Conservation (phyloP, 1,284 basidiomycete genomes). For the Ceratobasidium sp. region DNA sequence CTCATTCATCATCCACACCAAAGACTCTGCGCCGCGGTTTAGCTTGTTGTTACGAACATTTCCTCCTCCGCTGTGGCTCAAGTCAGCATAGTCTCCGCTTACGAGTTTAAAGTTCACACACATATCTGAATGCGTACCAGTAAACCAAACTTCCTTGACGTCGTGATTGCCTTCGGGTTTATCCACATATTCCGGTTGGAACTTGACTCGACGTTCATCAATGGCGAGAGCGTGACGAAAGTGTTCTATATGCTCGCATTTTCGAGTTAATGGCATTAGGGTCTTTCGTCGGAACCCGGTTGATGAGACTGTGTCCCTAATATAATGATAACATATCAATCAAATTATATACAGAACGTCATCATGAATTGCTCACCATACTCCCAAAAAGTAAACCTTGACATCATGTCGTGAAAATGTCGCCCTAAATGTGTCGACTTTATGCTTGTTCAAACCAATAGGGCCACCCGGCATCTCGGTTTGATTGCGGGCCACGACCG, state of each 20-base stretch:
- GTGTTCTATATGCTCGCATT: slow-evolving; percentile 54
- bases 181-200: slow-evolving; percentile 58
- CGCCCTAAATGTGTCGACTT: slow-evolving; percentile 56
- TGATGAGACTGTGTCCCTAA: slow-evolving; percentile 63
- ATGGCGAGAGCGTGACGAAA: slow-evolving; percentile 61
- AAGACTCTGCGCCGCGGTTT: slow-evolving; percentile 33
- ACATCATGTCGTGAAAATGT: slow-evolving; percentile 57
- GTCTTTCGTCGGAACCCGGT: slow-evolving; percentile 54
- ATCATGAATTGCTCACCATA: slow-evolving; percentile 53
- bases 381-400: slow-evolving; percentile 59
- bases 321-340: neutral
- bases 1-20: too few species aligned
- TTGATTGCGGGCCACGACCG: neutral
- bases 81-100: neutral
- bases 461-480: slow-evolving; percentile 59
- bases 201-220: slow-evolving; percentile 60
- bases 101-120: slow-evolving; percentile 47
- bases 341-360: neutral
- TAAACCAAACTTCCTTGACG: slow-evolving; percentile 57
- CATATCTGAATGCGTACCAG: slow-evolving; percentile 57
- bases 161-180: neutral
- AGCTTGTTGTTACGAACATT: slow-evolving; percentile 46
- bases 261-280: slow-evolving; percentile 52
- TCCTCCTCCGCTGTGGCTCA: slow-evolving; percentile 51
- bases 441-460: slow-evolving; percentile 51